Conservation (phyloP, 108 stramenopile genomes). For the Skeletonema grethae region DNA sequence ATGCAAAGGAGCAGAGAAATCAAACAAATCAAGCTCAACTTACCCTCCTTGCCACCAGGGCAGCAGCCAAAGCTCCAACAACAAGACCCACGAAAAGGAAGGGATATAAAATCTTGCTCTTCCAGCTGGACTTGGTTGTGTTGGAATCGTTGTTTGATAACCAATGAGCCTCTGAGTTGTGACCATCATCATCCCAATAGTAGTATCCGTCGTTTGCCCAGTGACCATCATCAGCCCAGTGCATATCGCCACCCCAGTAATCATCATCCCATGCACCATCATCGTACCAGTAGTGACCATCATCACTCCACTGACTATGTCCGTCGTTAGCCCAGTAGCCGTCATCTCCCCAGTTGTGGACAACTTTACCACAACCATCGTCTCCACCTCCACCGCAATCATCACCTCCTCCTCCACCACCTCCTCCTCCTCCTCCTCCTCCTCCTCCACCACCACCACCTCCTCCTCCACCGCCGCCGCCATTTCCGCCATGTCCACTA, state of each 20-base stretch:
- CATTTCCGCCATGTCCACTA: no score
- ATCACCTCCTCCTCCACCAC: no score
- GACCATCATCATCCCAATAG: neutral
- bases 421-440: no score
- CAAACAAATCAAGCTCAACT: slow-evolving; percentile 3
- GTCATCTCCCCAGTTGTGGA: neutral
- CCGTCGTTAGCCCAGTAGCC: neutral
- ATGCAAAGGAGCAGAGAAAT: neutral
- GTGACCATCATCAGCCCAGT: neutral
- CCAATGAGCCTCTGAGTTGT: neutral
- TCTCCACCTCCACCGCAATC: no score
- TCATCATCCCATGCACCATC: slow-evolving; percentile 5
- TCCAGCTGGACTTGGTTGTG: neutral
- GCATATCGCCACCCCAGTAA: neutral
- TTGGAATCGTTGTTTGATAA: neutral
- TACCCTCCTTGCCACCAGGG: slow-evolving; percentile 10
- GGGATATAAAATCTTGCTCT: neutral
- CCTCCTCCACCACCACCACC: no score
- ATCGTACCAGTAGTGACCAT: neutral
- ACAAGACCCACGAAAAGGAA: slow-evolving; percentile 9
- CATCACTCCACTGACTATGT: neutral
- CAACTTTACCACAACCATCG: neutral
- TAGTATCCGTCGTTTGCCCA: neutral
- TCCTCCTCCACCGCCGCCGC: no score
- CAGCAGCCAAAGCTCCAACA: slow-evolving; percentile 8